phyloP scores from a whole-genome alignment of 2,329 filamentous ascomycete genomes.

The Rhynchosporium graminicola region DNA sequence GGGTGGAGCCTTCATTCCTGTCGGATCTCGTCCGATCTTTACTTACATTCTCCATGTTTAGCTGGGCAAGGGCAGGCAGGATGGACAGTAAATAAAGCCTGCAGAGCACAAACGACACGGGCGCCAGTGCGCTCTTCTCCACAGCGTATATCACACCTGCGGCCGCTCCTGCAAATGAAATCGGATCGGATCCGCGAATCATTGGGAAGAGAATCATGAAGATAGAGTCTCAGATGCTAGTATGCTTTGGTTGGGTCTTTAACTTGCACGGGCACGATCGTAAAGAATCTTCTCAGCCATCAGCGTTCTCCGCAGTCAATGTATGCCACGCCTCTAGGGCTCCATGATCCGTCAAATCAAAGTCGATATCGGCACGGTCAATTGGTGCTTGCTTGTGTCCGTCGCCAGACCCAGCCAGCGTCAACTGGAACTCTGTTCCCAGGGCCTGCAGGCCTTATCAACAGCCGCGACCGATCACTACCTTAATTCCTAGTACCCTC shows the following conservation, averaged over 20 bases:
- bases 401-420: conserved; percentile 6
- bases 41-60: neutral
- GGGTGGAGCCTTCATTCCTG: neutral
- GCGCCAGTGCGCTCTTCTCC: neutral
- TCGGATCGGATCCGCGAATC: neutral
- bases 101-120: neutral
- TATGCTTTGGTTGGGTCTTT: neutral
- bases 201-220: neutral
- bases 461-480: conserved; percentile 5
- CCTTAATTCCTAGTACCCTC: no score
- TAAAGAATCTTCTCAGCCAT: neutral
- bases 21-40: neutral
- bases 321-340: neutral
- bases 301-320: neutral
- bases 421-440: conserved; percentile 1
- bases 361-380: conserved; percentile 3
- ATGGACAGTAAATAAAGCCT: neutral
- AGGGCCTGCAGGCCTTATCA: conserved; percentile 11
- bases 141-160: neutral
- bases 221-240: neutral
- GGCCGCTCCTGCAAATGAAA: neutral
- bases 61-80: conserved; percentile 4
- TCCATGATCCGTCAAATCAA: neutral
- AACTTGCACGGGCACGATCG: no score
- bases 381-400: neutral